Evolutionary conservation across 2,329 filamentous ascomycete species (phyloP).

Genomic region (Colletotrichum lupini): DNA sequence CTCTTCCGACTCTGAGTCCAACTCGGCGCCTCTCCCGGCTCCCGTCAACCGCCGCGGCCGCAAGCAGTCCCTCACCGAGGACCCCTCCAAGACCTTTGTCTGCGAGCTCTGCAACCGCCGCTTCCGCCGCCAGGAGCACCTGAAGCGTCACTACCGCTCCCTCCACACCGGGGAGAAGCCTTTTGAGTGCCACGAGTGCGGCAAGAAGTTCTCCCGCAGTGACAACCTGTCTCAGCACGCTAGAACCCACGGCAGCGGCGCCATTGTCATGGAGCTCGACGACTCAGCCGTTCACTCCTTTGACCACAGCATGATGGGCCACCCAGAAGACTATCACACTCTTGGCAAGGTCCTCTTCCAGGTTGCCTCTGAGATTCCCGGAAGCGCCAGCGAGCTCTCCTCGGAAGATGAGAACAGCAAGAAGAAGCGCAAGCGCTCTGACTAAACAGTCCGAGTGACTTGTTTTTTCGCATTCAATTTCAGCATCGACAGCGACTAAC

Average conservation of each 20-base stretch:
- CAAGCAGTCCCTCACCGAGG: slow-evolving; percentile 98
- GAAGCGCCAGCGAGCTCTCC: slow-evolving; percentile 69
- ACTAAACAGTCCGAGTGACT: slow-evolving; percentile 53
- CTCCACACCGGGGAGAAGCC: slow-evolving; percentile 99
- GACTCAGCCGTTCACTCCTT: slow-evolving; percentile 66
- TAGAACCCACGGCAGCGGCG: slow-evolving; percentile 89
- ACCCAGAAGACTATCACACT: slow-evolving; percentile 70
- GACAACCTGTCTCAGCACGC: slow-evolving; percentile 98
- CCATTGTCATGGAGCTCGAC: slow-evolving; percentile 91
- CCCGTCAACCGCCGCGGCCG: slow-evolving; percentile 91
- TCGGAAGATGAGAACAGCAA: slow-evolving; percentile 64
- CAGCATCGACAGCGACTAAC: slow-evolving; percentile 27
- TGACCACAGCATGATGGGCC: slow-evolving; percentile 53
- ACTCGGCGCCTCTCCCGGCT: slow-evolving; percentile 56
- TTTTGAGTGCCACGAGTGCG: slow-evolving; percentile 96
- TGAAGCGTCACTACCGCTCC: slow-evolving; percentile 98
- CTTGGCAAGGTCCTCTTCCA: slow-evolving; percentile 86
- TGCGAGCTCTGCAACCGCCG: slow-evolving; percentile 96
- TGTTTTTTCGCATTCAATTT: slow-evolving; percentile 30
- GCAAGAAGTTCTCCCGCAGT: slow-evolving; percentile 98
- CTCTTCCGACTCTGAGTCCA: slow-evolving; percentile 56
- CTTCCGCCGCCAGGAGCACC: slow-evolving; percentile 97
- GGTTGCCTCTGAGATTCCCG: slow-evolving; percentile 78
- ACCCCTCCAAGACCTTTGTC: slow-evolving; percentile 97
- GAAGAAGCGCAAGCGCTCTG: slow-evolving; percentile 85